Base-by-base conservation (phyloP, 257 asterid species). In the Anisodus tanguticus region DNA sequence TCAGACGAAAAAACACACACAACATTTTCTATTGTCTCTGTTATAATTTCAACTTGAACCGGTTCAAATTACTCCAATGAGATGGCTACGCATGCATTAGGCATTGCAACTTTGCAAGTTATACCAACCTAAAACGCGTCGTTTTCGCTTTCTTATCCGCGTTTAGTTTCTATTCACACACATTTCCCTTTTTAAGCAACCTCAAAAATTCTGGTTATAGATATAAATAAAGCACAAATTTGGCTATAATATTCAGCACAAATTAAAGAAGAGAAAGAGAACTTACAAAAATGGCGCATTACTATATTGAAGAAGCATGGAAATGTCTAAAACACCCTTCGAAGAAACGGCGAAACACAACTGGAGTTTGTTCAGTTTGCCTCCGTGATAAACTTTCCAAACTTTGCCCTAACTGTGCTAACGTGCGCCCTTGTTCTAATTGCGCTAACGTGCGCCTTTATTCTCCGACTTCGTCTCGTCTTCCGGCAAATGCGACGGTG, bases 401-500 rank as follows among this genome's bases (percentile, higher is more conserved):
- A 22, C 84, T 81, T 66, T 81, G 84, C 16, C 80, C 80, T 22
- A 2, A 6, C 84, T 93, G 97, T 87, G 93, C 88, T 80, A 77
- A 86, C 62, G 83, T 84, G 51, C 97, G 95, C 93, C 98, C 96
- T 83, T 93, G 96, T 10, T 94, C 54, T 3, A 41, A 17, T 47
- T 79, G 68, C 51, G 9, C 69, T n/a, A 41, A 41, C 45, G 45
- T 41, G 45, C 15, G 31, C 62, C 1, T 31, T 31, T 31, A 31
- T 1, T 90, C 95, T 88, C 91, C 88, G 76, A 66, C 81, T 54
- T 80, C 82, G 43, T 93, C 94, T 97, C 98, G 80, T 94, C 95
- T 47, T 82, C 88, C 49, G 91, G 54, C 15, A 16, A n/a, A 87
- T 86, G 53, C 68, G 68, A 86, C 70, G 17, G 84, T 84, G 31